A percentile compares a stretch with the other conserved stretches of the same genome.
These are phyloP conservation scores for Termitomyces sp. DNA, from an alignment of 768 basidiomycete genomes.

Conservation along the genomic window DNA sequence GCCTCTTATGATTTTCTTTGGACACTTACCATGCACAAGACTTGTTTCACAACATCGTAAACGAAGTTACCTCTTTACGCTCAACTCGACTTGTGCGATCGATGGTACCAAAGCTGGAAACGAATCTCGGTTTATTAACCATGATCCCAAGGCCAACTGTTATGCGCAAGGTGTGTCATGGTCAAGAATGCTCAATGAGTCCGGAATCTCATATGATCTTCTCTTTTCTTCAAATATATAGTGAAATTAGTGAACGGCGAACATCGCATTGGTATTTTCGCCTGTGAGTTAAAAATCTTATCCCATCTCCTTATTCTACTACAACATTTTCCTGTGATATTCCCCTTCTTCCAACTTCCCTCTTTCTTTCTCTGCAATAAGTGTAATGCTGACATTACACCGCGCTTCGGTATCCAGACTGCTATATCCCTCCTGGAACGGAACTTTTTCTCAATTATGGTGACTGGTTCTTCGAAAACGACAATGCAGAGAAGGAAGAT, in stretches of 20 bases:
- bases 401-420: slow-evolving; percentile 23
- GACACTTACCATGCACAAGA: slow-evolving; percentile 19
- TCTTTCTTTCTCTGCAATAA: background rate
- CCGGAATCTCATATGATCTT: background rate
- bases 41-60: slow-evolving; percentile 38
- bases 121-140: slow-evolving; percentile 66
- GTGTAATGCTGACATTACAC: background rate
- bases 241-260: slow-evolving; percentile 61
- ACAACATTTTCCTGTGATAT: background rate
- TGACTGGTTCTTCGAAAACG: slow-evolving; percentile 32
- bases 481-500: background rate
- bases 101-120: slow-evolving; percentile 58
- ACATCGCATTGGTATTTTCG: slow-evolving; percentile 60
- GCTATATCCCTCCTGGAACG: slow-evolving; percentile 32
- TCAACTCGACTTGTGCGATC: slow-evolving; percentile 42
- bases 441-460: slow-evolving; percentile 62
- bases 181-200: background rate
- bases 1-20: background rate
- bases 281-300: slow-evolving; percentile 33
- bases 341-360: background rate
- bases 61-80: slow-evolving; percentile 58
- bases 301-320: background rate
- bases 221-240: slow-evolving; percentile 15
- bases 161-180: slow-evolving; percentile 33
- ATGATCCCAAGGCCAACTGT: slow-evolving; percentile 41